phyloP scores from a whole-genome alignment of 2,329 filamentous ascomycete genomes.

The Camillea tinctor region DNA sequence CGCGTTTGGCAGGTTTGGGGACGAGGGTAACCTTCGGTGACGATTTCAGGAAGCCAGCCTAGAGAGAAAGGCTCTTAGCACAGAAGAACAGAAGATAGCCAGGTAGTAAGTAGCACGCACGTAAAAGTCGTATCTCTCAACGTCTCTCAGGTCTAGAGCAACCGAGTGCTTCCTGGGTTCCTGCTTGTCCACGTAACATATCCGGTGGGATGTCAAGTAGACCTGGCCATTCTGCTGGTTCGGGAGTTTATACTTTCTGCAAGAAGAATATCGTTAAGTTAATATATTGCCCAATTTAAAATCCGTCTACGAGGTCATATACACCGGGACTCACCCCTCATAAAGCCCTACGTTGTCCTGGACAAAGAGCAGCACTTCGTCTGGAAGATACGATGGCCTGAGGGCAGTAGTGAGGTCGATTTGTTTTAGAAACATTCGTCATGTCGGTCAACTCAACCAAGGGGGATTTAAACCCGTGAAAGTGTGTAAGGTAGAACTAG shows the following conservation, averaged over 20 bases:
- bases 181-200: slow-evolving; percentile 89
- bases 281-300: slow-evolving; percentile 1
- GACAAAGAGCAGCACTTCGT: slow-evolving; percentile 93
- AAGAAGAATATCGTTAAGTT: slow-evolving; percentile 14
- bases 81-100: neutral
- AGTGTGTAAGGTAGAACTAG: neutral
- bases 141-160: slow-evolving; percentile 82
- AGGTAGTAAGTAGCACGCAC: slow-evolving; percentile 43
- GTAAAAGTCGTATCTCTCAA: slow-evolving; percentile 89
- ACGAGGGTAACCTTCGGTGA: slow-evolving; percentile 89
- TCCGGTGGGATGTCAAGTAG: slow-evolving; percentile 91
- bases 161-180: slow-evolving; percentile 84
- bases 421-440: slow-evolving; percentile 95
- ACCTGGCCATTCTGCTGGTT: slow-evolving; percentile 94
- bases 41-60: slow-evolving; percentile 92
- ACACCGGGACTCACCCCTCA: slow-evolving; percentile 71
- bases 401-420: slow-evolving; percentile 95
- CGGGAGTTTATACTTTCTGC: slow-evolving; percentile 90
- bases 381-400: slow-evolving; percentile 85
- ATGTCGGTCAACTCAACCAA: slow-evolving; percentile 38
- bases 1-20: slow-evolving; percentile 73
- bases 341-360: slow-evolving; percentile 97
- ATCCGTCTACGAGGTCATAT: neutral
- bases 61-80: slow-evolving; percentile 12
- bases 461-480: neutral